phyloP scores from a whole-genome alignment of 2,329 filamentous ascomycete species.

The Alternaria sp. region DNA sequence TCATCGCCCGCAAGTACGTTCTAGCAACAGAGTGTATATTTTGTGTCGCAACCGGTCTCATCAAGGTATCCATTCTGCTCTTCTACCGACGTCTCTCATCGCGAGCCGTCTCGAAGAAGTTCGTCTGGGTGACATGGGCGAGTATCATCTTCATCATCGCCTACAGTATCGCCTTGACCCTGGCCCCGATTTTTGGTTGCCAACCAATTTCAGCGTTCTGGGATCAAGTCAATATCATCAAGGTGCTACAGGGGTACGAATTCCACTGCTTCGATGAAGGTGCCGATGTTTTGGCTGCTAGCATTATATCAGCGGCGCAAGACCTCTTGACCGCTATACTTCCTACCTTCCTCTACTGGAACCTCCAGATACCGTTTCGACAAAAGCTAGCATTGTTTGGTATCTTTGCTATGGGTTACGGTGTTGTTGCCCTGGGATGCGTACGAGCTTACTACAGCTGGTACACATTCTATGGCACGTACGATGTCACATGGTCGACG shows the following conservation, averaged over 20 bases:
- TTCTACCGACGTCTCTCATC: conserved; percentile 44
- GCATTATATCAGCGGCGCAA: conserved; percentile 38
- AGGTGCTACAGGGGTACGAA: conserved; percentile 32
- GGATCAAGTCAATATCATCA: conserved; percentile 35
- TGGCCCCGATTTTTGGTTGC: conserved; percentile 43
- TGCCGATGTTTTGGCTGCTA: conserved; percentile 40
- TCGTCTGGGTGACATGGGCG: conserved; percentile 37
- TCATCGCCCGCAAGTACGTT: conserved; percentile 38
- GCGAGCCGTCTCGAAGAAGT: conserved; percentile 35
- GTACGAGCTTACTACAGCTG: conserved; percentile 41
- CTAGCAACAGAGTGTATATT: conserved; percentile 40
- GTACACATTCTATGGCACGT: conserved; percentile 40
- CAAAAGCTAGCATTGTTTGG: conserved; percentile 43
- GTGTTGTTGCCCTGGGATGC: conserved; percentile 33
- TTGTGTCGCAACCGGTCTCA: conserved; percentile 37
- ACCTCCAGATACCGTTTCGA: conserved; percentile 38
- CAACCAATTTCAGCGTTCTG: conserved; percentile 44
- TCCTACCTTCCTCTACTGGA: conserved; percentile 46
- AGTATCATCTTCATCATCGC: conserved; percentile 39
- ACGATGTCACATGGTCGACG: conserved; percentile 42
- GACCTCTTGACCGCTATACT: conserved; percentile 44
- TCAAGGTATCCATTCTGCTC: conserved; percentile 47
- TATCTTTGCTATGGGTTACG: conserved; percentile 46
- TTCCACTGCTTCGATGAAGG: conserved; percentile 46
- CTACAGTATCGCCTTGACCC: conserved; percentile 37